Conservation (phyloP, 2,329 filamentous ascomycete species). For the Ceratocystis diversiconidia region DNA sequence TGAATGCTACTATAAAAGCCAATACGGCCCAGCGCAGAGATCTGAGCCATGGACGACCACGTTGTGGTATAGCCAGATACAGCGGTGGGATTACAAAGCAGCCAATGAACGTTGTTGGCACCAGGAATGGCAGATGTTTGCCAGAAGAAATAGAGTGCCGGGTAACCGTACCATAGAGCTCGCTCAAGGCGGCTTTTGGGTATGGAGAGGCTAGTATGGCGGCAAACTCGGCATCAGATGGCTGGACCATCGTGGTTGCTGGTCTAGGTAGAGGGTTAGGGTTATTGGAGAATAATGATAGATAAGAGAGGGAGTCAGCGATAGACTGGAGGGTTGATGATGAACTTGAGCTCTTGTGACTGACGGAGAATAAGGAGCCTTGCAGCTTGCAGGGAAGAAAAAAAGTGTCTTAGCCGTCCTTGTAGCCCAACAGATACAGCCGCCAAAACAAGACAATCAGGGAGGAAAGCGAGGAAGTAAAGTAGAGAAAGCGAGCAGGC, state of each 20-base stretch:
- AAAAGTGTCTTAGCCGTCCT: neutral
- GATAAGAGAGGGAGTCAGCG: neutral
- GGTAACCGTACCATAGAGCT: conserved; percentile 28
- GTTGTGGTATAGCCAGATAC: conserved; percentile 44
- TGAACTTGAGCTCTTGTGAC: neutral
- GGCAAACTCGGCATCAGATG: conserved; percentile 7
- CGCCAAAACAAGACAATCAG: neutral
- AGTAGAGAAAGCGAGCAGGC: neutral
- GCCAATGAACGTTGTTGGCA: conserved; percentile 38
- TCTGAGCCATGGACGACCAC: conserved; percentile 32
- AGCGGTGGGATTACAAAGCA: conserved; percentile 35
- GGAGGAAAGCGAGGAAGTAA: neutral
- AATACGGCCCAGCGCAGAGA: conserved; percentile 35
- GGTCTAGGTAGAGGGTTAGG: neutral
- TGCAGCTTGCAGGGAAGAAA: neutral
- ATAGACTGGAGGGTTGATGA: neutral
- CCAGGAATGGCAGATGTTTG: conserved; percentile 32
- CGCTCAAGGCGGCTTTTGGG: conserved; percentile 19
- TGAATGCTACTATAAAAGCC: conserved; percentile 30
- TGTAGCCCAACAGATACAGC: neutral
- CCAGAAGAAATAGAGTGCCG: conserved; percentile 27
- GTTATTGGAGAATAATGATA: neutral
- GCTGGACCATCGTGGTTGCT: neutral
- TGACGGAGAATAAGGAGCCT: neutral
- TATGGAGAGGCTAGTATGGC: conserved; percentile 9